Percentiles rank a stretch among this genome's conserved stretches.
Conservation (phyloP, 2,329 filamentous ascomycete species). For the Colletotrichum melonis region DNA sequence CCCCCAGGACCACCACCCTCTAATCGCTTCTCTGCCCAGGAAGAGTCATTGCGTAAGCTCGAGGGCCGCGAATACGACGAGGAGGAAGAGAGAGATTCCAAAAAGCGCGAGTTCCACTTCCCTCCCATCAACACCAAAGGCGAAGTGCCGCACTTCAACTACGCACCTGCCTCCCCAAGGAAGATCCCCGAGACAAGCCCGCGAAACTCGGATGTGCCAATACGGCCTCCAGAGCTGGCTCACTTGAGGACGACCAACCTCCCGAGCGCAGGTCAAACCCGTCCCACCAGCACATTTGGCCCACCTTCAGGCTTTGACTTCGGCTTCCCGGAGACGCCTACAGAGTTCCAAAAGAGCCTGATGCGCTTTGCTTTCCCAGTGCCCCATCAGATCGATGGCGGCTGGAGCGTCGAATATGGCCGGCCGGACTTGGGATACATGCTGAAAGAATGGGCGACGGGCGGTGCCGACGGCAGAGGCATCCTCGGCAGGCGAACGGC, state of each 20-base stretch:
- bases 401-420: conserved; percentile 94
- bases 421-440: conserved; percentile 89
- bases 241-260: conserved; percentile 64
- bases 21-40: conserved; percentile 48
- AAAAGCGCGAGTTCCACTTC: conserved; percentile 66
- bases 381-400: conserved; percentile 75
- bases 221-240: conserved; percentile 65
- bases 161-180: conserved; percentile 58
- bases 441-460: conserved; percentile 83
- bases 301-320: conserved; percentile 77
- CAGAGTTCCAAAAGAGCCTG: conserved; percentile 87
- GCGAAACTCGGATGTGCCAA: conserved; percentile 40
- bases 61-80: conserved; percentile 61
- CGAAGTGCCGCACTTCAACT: conserved; percentile 69
- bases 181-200: conserved; percentile 40
- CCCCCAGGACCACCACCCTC: conserved; percentile 44
- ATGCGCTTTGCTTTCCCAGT: conserved; percentile 91
- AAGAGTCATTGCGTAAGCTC: conserved; percentile 61
- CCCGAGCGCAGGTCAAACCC: conserved; percentile 43
- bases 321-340: conserved; percentile 86
- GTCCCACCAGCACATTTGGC: conserved; percentile 68
- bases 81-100: conserved; percentile 49
- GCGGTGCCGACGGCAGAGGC: conserved; percentile 72
- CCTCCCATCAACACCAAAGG: conserved; percentile 61
- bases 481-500: conserved; percentile 84